Percentiles rank a stretch among this genome's conserved stretches.
phyloP scores from a whole-genome alignment of 2,329 filamentous ascomycete species.

The Pseudocercospora fijiensis region DNA sequence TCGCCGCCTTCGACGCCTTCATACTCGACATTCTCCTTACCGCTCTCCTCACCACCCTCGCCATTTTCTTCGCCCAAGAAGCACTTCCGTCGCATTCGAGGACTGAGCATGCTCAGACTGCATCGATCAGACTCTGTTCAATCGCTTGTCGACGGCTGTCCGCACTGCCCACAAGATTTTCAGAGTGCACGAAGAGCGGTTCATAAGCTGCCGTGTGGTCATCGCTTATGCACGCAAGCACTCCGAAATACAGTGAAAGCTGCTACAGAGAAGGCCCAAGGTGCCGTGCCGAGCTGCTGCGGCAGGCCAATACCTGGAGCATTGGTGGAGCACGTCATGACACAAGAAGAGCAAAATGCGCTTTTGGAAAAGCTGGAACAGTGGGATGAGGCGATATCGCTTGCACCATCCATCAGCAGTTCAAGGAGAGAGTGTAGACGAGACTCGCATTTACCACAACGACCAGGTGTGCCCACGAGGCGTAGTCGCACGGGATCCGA shows the following conservation, averaged over 20 bases:
- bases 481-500: slow-evolving; percentile 23
- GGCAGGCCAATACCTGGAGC: slow-evolving; percentile 42
- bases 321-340: slow-evolving; percentile 42
- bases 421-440: slow-evolving; percentile 20
- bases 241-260: slow-evolving; percentile 40
- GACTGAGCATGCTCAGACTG: slow-evolving; percentile 35
- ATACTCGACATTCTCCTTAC: slow-evolving; percentile 36
- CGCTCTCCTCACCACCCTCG: slow-evolving; percentile 30
- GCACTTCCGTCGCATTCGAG: slow-evolving; percentile 37
- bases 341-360: slow-evolving; percentile 40
- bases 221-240: slow-evolving; percentile 37
- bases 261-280: slow-evolving; percentile 34
- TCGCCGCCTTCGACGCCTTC: slow-evolving; percentile 35
- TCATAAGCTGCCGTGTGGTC: slow-evolving; percentile 39
- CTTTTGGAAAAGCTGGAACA: slow-evolving; percentile 36
- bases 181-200: slow-evolving; percentile 32
- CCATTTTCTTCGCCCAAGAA: slow-evolving; percentile 33
- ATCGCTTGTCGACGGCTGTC: slow-evolving; percentile 32
- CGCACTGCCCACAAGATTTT: slow-evolving; percentile 35
- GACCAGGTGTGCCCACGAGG: slow-evolving; percentile 4
- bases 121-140: slow-evolving; percentile 31
- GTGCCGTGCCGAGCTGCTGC: slow-evolving; percentile 44
- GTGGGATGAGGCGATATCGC: slow-evolving; percentile 34
- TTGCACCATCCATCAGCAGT: slow-evolving; percentile 19
- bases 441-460: slow-evolving; percentile 4